Evolutionary conservation across 352 stramenopile genomes (phyloP), one percentile per base, ranked within the genome.

Genomic region (Saprolegnia parasitica): DNA sequence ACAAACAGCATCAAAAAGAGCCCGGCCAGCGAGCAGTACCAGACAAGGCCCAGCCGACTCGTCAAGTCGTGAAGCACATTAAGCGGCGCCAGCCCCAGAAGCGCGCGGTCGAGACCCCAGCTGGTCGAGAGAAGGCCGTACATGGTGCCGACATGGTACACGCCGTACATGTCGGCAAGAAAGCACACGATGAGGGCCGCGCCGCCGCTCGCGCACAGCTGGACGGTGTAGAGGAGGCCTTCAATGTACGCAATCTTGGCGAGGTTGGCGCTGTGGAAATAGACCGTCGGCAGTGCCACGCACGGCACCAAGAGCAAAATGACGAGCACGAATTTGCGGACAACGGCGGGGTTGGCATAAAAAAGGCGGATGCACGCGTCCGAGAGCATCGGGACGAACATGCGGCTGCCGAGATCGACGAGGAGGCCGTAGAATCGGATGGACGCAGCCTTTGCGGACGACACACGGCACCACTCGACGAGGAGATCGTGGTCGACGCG

Each of bases 121-220:
- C 52, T 60, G 11, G 52, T 60, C 13, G 13, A 60, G 18, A 71
- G 39, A 21, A 67, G n/a, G 32, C 67, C 67, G 57, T 72, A 61
- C 62, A 72, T 72, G 16, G 56, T 58, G 15, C 66, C 66, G n/a
- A 71, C 65, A 61, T 72, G 60, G 20, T 72, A 72, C 32, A 61
- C 47, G 20, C 66, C 66, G 63, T 67, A 72, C 47, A 72, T 72
- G 67, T 72, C 66, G 15, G 66, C 32, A 29, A 72, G 37, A n/a
- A 72, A 71, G 16, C 56, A 65, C 20, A 58, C 35, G 20, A 72
- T 72, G 39, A 61, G 23, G 4, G 26, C 47, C 54, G 62, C 47
- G 13, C 56, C 63, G 24, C 66, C 66, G 32, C 65, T 58, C 23
- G 47, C 54, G 35, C 24, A 55, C 39, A 72, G 29, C 29, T 40